phyloP scores from a whole-genome alignment of 192 early-diverging fungal genomes.

The Entomortierella parvispora region DNA sequence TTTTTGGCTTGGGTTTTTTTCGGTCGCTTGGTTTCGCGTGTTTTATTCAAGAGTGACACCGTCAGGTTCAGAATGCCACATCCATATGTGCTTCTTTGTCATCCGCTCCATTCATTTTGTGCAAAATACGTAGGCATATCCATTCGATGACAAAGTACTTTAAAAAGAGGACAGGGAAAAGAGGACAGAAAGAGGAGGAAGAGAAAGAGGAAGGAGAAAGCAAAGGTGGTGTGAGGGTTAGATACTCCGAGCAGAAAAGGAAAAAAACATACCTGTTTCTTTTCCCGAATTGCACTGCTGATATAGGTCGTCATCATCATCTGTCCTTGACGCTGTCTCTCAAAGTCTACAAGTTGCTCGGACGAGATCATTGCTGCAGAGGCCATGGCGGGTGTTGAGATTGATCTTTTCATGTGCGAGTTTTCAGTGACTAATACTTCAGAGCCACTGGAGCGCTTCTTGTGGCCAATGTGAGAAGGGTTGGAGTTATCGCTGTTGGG shows the following conservation, averaged over 20 bases:
- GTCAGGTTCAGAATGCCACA: neutral
- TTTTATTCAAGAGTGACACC: no score
- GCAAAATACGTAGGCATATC: no score
- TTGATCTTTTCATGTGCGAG: slow-evolving; percentile 35
- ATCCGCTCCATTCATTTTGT: neutral
- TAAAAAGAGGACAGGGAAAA: no score
- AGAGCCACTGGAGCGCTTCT: slow-evolving; percentile 30
- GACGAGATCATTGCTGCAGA: slow-evolving; percentile 36
- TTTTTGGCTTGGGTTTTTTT: no score
- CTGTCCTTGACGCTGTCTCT: slow-evolving; percentile 35
- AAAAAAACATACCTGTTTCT: slow-evolving; percentile 29
- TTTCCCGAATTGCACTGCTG: slow-evolving; percentile 39
- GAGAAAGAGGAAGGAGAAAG: no score
- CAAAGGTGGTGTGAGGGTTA: no score
- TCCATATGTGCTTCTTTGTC: slow-evolving; percentile 6
- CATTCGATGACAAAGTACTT: no score
- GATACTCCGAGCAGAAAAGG: slow-evolving; percentile 1
- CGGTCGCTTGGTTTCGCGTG: no score
- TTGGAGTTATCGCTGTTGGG: neutral
- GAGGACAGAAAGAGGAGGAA: no score
- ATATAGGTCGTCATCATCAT: slow-evolving; percentile 47
- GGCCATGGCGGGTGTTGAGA: slow-evolving; percentile 25
- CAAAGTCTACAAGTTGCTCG: slow-evolving; percentile 36
- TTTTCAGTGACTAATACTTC: slow-evolving; percentile 8
- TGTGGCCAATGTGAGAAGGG: slow-evolving; percentile 7